phyloP scores from a whole-genome alignment of 768 basidiomycete species.

The Vararia minispora region DNA sequence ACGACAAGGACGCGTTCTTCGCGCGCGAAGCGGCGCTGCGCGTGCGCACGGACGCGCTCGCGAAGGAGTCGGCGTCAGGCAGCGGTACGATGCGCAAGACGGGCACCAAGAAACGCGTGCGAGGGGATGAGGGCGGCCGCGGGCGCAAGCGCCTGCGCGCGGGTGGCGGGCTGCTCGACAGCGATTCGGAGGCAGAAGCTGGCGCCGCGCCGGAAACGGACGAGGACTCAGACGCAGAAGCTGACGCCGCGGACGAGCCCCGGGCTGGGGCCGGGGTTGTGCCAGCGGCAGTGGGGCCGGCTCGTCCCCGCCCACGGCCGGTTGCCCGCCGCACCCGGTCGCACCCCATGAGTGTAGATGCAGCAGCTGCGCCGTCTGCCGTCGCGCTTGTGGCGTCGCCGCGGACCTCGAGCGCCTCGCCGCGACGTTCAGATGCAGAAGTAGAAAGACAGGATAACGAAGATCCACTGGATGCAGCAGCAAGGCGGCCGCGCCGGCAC shows the following conservation, averaged over 20 bases:
- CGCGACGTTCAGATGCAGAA: too few species aligned
- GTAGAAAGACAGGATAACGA: too few species aligned
- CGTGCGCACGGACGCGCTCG: constrained; percentile 33
- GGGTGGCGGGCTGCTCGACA: constrained; percentile 25
- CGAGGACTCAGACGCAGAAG: constrained; percentile 19
- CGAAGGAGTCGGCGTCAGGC: constrained; percentile 30
- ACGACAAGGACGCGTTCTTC: constrained; percentile 74
- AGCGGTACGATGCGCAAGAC: constrained; percentile 34
- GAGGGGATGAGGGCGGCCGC: constrained; percentile 33
- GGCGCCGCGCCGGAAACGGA: constrained; percentile 8
- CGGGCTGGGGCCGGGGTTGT: constrained; percentile 2
- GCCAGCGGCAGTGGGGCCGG: constrained; percentile 15
- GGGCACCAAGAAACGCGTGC: constrained; percentile 50
- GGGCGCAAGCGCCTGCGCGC: constrained; percentile 30
- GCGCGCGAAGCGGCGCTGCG: constrained; percentile 57
- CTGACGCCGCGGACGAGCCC: constrained; percentile 12
- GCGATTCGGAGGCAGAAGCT: neutral
- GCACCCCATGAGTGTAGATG: too few species aligned
- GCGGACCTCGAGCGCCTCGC: too few species aligned
- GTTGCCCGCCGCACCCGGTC: constrained; percentile 5
- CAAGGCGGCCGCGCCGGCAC: too few species aligned
- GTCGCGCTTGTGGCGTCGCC: too few species aligned
- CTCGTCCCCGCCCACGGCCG: constrained; percentile 32
- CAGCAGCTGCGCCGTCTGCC: too few species aligned
- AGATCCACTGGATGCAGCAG: too few species aligned